These are phyloP conservation scores for Kentomonas sorsogonicus DNA, from an alignment of 208 protist genomes.

Conservation along the genomic window DNA sequence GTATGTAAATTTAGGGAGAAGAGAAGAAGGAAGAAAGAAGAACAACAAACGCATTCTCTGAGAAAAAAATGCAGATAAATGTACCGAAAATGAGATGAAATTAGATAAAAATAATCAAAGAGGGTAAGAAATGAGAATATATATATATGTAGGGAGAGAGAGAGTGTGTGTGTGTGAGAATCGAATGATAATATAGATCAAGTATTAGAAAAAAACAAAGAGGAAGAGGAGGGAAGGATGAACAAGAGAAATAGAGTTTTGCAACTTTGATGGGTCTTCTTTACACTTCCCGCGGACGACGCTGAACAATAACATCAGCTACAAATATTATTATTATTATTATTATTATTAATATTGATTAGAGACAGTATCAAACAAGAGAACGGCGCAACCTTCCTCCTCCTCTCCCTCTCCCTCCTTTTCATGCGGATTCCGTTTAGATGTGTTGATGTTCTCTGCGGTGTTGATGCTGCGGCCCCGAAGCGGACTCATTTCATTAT, in stretches of 20 bases:
- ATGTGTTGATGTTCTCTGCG: too few species aligned
- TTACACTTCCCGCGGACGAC: not conserved
- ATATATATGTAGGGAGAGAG: not conserved
- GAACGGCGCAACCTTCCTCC: too few species aligned
- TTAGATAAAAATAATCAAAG: not conserved
- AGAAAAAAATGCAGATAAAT: not conserved
- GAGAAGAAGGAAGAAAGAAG: not conserved
- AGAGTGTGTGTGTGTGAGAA: not conserved
- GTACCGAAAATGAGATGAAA: too few species aligned
- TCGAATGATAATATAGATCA: not conserved
- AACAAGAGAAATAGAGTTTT: conserved; percentile 1
- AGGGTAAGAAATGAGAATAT: not conserved
- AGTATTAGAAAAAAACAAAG: not conserved
- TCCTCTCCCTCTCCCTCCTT: too few species aligned
- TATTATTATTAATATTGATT: not conserved
- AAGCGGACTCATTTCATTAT: too few species aligned
- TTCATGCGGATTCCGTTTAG: too few species aligned
- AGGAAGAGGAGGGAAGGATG: not conserved
- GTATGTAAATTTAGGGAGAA: not conserved
- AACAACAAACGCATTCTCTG: not conserved
- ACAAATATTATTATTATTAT: not conserved
- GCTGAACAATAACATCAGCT: not conserved
- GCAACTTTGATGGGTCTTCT: not conserved
- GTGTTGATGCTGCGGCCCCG: too few species aligned
- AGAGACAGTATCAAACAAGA: too few species aligned